Base-by-base conservation (phyloP, 176 grass and related monocot genomes). In the Paspalum notatum region DNA sequence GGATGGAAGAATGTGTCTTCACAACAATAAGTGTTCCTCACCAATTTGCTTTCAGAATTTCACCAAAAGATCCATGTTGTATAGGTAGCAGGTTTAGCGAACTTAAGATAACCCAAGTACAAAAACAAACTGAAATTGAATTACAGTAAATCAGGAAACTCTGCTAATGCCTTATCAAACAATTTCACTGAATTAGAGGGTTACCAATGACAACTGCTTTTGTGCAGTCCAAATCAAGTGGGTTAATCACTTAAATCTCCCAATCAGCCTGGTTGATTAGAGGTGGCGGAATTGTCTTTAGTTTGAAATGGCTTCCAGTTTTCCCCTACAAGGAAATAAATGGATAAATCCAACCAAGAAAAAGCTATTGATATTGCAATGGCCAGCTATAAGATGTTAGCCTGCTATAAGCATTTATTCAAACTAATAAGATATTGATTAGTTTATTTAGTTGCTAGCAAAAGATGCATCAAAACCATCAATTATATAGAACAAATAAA, bases 11-110 rank as follows among this genome's bases (percentile, higher is more conserved):
- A 99, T 99, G 22, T 93, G 92, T n/a, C 73, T 99, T 99, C 55
- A 99, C 93, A 76, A 93, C 97, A 67, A 99, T 94, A 71, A 90
- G 97, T 66, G 97, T 99, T 84, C 97, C 97, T 75, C 97, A 89
- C 97, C 97, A 99, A 79, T 93, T 91, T 71, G 97, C 97, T 95
- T 89, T 99, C 80, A 99, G 80, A 86, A 99, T 99, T 91, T 99
- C 97, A 84, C 97, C 97, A 74, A 99, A 99, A 76, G 96, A 99
- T 24, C 97, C 97, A 92, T 99, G 84, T 72, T 80, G 85, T n/a
- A n/a, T 74, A 74, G 32, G 44, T 64, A 80, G 62, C 22, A 79
- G 71, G 76, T 62, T 84, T 66, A 7, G 63, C 22, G 3, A 81
- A 85, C 75, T 81, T 78, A 53, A 88, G 44, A 72, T 53, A 79